phyloP scores from a whole-genome alignment of 23 red algal genomes.

The Gracilaria gracilis region DNA sequence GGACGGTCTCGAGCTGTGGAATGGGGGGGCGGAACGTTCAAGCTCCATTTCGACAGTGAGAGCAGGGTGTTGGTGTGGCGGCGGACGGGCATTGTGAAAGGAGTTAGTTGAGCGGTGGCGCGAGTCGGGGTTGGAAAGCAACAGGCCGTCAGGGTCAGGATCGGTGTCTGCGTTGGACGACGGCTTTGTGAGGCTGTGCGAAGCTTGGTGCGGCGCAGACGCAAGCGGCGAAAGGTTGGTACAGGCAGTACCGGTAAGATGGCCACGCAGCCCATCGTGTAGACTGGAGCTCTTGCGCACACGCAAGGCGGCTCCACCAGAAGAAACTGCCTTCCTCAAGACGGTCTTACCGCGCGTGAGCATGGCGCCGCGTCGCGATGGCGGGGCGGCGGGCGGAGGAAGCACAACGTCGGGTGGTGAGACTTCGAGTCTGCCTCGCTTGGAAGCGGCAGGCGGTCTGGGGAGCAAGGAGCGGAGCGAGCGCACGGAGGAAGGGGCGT shows the following conservation, averaged over 20 bases:
- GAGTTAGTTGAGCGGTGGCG: constrained; percentile 8
- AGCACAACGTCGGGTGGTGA: background rate
- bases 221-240: background rate
- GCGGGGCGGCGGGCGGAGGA: background rate
- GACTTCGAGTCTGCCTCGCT: background rate
- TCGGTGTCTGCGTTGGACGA: background rate
- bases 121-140: background rate
- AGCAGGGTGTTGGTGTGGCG: constrained; percentile 1
- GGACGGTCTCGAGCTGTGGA: background rate
- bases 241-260: background rate
- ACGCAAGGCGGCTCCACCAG: constrained; percentile 2
- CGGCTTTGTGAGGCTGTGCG: background rate
- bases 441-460: background rate
- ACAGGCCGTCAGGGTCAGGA: constrained; percentile 7
- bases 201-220: background rate
- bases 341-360: constrained; percentile 28
- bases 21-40: background rate
- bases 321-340: constrained; percentile 1
- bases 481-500: constrained; percentile 15
- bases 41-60: constrained; percentile 17
- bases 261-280: background rate
- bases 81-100: background rate
- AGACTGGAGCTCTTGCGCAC: constrained; percentile 33
- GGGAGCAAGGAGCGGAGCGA: background rate
- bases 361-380: constrained; percentile 17